Evolutionary conservation across 805 yeast genomes (phyloP).

Genomic region (Pichia deserticola): DNA sequence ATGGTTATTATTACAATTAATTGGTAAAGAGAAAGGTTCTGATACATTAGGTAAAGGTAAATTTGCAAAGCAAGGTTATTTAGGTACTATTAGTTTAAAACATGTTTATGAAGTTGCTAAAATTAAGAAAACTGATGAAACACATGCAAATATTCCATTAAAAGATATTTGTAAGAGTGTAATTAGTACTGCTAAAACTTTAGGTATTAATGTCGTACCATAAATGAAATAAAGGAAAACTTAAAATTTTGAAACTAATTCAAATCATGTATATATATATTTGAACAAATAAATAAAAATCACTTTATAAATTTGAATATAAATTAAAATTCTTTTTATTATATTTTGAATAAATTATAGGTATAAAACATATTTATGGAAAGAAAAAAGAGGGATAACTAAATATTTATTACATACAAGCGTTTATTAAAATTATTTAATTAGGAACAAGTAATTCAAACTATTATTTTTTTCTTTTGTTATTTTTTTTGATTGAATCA

Average conservation of each 20-base stretch:
- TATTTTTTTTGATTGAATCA: not conserved
- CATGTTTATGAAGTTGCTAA: conserved; percentile 93
- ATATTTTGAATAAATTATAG: no score
- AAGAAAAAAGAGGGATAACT: no score
- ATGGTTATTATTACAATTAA: conserved; percentile 75
- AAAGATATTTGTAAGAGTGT: conserved; percentile 76
- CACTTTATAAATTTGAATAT: no score
- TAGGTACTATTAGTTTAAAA: conserved; percentile 54
- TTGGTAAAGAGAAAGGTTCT: conserved; percentile 73
- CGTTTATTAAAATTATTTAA: no score
- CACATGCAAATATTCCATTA: conserved; percentile 63
- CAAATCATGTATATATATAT: not conserved
- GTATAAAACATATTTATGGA: no score
- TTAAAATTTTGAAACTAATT: not conserved
- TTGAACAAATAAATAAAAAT: no score
- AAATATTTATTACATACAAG: no score
- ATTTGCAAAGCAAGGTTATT: conserved; percentile 25
- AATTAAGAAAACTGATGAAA: conserved; percentile 79
- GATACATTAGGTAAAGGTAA: conserved; percentile 65
- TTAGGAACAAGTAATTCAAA: no score
- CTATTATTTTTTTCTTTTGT: not conserved
- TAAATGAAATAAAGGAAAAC: conserved; percentile 22
- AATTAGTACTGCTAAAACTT: conserved; percentile 79
- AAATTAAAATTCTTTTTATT: no score
- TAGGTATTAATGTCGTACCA: conserved; percentile 78